Percentiles rank a stretch among this genome's conserved stretches.
Evolutionary conservation across 2,329 filamentous ascomycete species (phyloP).

Genomic region (Taxawa tesnikishii): DNA sequence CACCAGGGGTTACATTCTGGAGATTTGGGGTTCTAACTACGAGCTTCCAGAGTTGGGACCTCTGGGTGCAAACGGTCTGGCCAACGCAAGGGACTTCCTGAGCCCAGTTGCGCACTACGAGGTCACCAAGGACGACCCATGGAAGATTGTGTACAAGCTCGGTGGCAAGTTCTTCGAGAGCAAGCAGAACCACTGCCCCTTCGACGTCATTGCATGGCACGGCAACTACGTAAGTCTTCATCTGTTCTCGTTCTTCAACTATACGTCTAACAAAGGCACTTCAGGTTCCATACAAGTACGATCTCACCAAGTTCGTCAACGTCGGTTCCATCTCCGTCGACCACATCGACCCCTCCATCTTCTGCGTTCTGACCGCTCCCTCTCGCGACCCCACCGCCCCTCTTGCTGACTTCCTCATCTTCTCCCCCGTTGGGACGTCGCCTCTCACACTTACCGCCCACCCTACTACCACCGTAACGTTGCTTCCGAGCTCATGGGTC

Average conservation of each 20-base stretch:
- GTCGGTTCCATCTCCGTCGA: conserved; percentile 26
- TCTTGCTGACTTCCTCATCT: conserved; percentile 25
- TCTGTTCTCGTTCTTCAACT: background rate
- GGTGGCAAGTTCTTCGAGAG: conserved; percentile 21
- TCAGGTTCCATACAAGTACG: conserved; percentile 31
- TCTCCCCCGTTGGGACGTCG: conserved; percentile 26
- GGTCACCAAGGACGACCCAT: conserved; percentile 22
- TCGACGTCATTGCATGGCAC: conserved; percentile 31
- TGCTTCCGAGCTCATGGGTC: conserved; percentile 24
- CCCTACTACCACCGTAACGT: conserved; percentile 28
- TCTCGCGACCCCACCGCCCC: conserved; percentile 24
- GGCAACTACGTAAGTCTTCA: conserved; percentile 29
- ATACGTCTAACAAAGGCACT: conserved; percentile 1
- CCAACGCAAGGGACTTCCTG: conserved; percentile 26
- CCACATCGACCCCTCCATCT: conserved; percentile 26
- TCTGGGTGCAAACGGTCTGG: conserved; percentile 24
- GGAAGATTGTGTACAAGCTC: conserved; percentile 23
- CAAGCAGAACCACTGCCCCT: conserved; percentile 26
- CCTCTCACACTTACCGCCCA: conserved; percentile 24
- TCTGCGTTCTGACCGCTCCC: conserved; percentile 23
- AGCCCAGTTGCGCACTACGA: conserved; percentile 25
- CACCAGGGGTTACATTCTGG: conserved; percentile 26
- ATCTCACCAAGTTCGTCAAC: conserved; percentile 35
- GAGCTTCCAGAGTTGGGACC: conserved; percentile 26
- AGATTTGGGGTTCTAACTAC: conserved; percentile 28